These are phyloP conservation scores for Xylaria telfairii DNA, from an alignment of 495 filamentous ascomycete genomes.

Conservation along the genomic window DNA sequence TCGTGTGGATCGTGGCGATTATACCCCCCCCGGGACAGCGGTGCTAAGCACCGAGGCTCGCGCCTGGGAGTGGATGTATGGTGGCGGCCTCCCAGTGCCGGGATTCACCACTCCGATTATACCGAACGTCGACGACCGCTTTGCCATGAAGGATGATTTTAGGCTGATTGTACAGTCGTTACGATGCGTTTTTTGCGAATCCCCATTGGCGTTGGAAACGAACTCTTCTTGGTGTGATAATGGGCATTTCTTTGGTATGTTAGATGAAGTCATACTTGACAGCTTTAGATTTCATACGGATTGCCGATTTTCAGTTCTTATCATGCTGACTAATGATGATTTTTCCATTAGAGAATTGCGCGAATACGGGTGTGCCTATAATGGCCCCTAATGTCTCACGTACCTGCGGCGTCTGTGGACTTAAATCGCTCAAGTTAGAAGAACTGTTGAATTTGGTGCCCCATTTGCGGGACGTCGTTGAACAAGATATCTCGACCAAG, in stretches of 20 bases:
- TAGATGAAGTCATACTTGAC: too few species aligned
- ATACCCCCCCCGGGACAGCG: background rate
- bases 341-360: constrained; percentile 38
- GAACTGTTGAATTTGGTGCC: constrained; percentile 40
- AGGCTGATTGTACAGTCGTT: constrained; percentile 34
- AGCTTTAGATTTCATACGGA: too few species aligned
- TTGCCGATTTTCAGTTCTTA: background rate
- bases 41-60: constrained; percentile 47
- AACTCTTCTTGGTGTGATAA: constrained; percentile 32
- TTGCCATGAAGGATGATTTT: constrained; percentile 41
- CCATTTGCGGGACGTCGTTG: constrained; percentile 38
- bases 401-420: constrained; percentile 51
- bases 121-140: constrained; percentile 3
- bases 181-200: constrained; percentile 46
- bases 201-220: constrained; percentile 26
- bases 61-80: constrained; percentile 57
- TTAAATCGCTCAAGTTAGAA: constrained; percentile 43
- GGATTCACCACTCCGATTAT: constrained; percentile 30
- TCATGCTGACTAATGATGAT: background rate
- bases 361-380: constrained; percentile 50
- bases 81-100: constrained; percentile 47
- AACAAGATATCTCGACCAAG: constrained; percentile 40
- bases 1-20: background rate
- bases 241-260: constrained; percentile 44
- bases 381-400: constrained; percentile 50